These are phyloP conservation scores for Gloeophyllum trabeum DNA, from an alignment of 768 basidiomycete genomes.

Conservation along the genomic window DNA sequence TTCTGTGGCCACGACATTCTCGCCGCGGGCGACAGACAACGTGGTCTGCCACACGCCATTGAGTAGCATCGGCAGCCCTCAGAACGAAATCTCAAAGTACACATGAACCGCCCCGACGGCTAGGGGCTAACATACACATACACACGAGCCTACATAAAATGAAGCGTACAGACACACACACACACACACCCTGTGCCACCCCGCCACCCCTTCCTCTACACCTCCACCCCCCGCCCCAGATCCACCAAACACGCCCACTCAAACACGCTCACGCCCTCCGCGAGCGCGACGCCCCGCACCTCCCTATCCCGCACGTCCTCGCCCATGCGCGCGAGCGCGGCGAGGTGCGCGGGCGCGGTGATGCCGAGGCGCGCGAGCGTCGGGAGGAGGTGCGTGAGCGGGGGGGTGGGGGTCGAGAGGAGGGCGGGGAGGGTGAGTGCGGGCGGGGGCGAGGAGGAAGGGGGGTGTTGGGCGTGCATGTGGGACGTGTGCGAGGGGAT, in stretches of 20 bases:
- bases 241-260: constrained; percentile 77
- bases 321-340: constrained; percentile 47
- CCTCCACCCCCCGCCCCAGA: too few relatives aligned
- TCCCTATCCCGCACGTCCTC: constrained; percentile 61
- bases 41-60: too few relatives aligned
- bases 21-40: too few relatives aligned
- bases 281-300: constrained; percentile 59
- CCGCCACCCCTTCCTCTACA: too few relatives aligned
- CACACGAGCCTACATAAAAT: too few relatives aligned
- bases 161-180: too few relatives aligned
- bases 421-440: constrained; percentile 24
- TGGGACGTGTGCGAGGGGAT: not conserved
- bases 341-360: constrained; percentile 43
- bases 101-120: too few relatives aligned
- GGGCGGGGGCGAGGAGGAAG: not conserved
- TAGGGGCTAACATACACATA: too few relatives aligned
- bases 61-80: too few relatives aligned
- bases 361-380: constrained; percentile 50
- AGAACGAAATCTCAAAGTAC: too few relatives aligned
- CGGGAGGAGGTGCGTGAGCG: constrained; percentile 51
- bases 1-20: too few relatives aligned
- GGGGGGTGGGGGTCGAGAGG: constrained; percentile 52
- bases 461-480: not conserved
- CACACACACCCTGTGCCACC: too few relatives aligned
- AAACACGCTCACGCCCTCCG: constrained; percentile 55